phyloP scores from a whole-genome alignment of 306 rosid species.

The Prunus davidiana region DNA sequence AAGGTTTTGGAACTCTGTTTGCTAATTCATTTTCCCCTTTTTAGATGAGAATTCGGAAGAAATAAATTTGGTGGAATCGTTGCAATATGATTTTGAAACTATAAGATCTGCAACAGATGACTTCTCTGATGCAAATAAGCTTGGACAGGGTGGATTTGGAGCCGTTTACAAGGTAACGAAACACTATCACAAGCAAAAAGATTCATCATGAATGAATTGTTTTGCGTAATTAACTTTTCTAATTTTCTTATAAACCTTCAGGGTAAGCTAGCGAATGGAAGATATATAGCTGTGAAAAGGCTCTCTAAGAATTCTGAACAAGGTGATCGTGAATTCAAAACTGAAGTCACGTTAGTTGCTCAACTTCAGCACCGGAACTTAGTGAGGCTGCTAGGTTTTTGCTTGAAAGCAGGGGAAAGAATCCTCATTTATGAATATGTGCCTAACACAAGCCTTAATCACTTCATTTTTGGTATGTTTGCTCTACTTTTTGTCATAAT shows the following conservation, averaged over 20 bases:
- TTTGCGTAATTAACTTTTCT: background rate
- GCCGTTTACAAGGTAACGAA: constrained; percentile 20
- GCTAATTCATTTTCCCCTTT: background rate
- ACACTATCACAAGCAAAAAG: background rate
- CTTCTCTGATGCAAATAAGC: too few species aligned
- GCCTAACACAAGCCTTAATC: background rate
- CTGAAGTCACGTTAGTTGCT: constrained; percentile 43
- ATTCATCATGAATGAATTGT: background rate
- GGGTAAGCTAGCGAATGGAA: constrained; percentile 33
- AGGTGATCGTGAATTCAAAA: constrained; percentile 45
- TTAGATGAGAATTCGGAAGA: background rate
- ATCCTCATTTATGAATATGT: constrained; percentile 3
- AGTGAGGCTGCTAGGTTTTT: constrained; percentile 46
- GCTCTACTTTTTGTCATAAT: background rate
- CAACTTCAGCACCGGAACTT: constrained; percentile 51
- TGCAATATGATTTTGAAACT: constrained; percentile 30
- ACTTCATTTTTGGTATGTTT: constrained; percentile 7
- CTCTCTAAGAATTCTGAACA: constrained; percentile 31
- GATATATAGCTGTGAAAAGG: constrained; percentile 44
- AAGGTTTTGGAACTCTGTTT: background rate
- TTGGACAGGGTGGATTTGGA: too few species aligned
- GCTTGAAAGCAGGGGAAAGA: constrained; percentile 17
- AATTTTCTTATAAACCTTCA: constrained; percentile 1
- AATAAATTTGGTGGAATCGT: background rate
- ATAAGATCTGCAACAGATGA: constrained; percentile 13